Percentiles rank a stretch among this genome's conserved stretches.
phyloP scores from a whole-genome alignment of 495 filamentous ascomycete species.

The Trichoderma virens region DNA sequence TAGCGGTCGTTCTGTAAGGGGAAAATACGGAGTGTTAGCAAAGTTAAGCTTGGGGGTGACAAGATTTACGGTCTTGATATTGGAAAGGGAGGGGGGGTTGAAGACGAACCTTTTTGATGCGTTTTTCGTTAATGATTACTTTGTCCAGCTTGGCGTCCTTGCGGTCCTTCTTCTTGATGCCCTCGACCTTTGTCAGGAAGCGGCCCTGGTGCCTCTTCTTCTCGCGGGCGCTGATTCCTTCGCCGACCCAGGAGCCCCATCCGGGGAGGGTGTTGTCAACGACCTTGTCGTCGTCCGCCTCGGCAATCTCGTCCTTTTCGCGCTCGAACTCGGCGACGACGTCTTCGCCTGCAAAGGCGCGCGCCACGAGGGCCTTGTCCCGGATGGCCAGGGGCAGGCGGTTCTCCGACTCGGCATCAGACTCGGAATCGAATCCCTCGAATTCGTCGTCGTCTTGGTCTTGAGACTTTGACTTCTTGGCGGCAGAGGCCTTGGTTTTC shows the following conservation, averaged over 20 bases:
- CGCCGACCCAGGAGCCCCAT: constrained; percentile 84
- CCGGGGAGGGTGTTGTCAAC: constrained; percentile 81
- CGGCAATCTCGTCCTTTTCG: constrained; percentile 66
- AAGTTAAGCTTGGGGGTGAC: too few relatives aligned
- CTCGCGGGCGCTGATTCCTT: constrained; percentile 60
- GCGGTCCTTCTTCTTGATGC: constrained; percentile 67
- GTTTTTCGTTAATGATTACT: constrained; percentile 91
- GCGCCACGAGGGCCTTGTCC: constrained; percentile 73
- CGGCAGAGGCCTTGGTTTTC: constrained; percentile 34
- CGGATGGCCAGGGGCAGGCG: constrained; percentile 56
- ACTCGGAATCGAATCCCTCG: constrained; percentile 42
- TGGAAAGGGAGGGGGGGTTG: neutral
- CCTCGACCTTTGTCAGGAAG: constrained; percentile 61
- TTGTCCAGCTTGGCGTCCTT: constrained; percentile 73
- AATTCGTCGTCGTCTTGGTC: constrained; percentile 16
- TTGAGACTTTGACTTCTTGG: constrained; percentile 12
- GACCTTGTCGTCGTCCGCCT: constrained; percentile 78
- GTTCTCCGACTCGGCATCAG: constrained; percentile 51
- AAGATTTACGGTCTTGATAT: too few relatives aligned
- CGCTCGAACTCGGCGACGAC: constrained; percentile 73
- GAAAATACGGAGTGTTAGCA: constrained; percentile 23
- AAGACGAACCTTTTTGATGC: constrained; percentile 72
- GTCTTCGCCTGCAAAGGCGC: constrained; percentile 85
- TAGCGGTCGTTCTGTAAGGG: constrained; percentile 72
- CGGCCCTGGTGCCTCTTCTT: constrained; percentile 50